Conservation (phyloP, 768 basidiomycete species). For the Lanmaoa pseudosensibilis region DNA sequence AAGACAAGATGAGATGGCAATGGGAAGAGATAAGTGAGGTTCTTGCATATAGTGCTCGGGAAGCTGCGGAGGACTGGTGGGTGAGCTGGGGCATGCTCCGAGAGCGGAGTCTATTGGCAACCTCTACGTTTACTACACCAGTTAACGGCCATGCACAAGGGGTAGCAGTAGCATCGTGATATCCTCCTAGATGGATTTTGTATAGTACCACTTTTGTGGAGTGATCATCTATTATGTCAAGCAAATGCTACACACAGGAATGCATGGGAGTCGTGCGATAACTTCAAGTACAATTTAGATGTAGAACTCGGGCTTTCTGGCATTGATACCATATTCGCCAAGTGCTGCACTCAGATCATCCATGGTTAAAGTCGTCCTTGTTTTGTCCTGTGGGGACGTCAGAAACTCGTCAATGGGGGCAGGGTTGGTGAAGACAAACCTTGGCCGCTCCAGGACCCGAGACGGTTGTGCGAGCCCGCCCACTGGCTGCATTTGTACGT, state of each 20-base stretch:
- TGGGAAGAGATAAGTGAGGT: slow-evolving; percentile 53
- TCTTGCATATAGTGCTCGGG: slow-evolving; percentile 49
- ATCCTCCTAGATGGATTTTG: background rate
- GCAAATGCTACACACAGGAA: background rate
- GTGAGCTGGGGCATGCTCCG: slow-evolving; percentile 49
- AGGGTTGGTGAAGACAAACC: slow-evolving; percentile 40
- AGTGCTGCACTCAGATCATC: slow-evolving; percentile 93
- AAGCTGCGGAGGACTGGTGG: slow-evolving; percentile 63
- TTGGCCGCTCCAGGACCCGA: slow-evolving; percentile 62
- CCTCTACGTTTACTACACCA: background rate
- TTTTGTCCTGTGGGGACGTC: slow-evolving; percentile 64
- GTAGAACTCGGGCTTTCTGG: slow-evolving; percentile 93
- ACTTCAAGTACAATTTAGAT: slow-evolving; percentile 44
- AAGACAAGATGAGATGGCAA: slow-evolving; percentile 43
- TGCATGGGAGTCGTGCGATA: background rate
- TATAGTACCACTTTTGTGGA: background rate
- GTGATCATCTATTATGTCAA: slow-evolving; percentile 2
- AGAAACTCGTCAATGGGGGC: slow-evolving; percentile 1
- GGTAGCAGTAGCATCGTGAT: background rate
- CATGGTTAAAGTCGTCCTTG: slow-evolving; percentile 93
- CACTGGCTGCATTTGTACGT: slow-evolving; percentile 81
- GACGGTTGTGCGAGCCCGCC: slow-evolving; percentile 59
- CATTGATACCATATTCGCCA: slow-evolving; percentile 93
- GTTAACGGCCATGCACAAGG: background rate
- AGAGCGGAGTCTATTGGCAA: slow-evolving; percentile 29